Conservation (phyloP, 2,329 filamentous ascomycete genomes). For the Cercospora sesami region DNA sequence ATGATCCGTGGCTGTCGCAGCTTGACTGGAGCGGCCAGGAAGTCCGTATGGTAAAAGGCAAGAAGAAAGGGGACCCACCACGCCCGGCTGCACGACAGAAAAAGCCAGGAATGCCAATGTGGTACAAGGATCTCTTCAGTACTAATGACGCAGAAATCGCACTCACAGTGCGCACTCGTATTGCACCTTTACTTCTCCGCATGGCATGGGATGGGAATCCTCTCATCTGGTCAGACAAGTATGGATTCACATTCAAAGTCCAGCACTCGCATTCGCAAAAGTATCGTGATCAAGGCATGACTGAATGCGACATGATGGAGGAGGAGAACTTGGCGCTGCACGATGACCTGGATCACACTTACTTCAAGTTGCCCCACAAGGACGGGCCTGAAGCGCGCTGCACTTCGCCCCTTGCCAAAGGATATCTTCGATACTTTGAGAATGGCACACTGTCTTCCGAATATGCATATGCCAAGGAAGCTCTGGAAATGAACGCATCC, state of each 20-base stretch:
- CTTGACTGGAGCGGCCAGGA: conserved; percentile 95
- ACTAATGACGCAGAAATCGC: conserved; percentile 68
- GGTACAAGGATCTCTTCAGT: conserved; percentile 89
- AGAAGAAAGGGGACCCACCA: conserved; percentile 79
- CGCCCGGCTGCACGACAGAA: conserved; percentile 81
- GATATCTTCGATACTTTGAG: conserved; percentile 88
- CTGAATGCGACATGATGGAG: conserved; percentile 72
- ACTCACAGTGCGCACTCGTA: conserved; percentile 80
- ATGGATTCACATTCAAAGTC: conserved; percentile 91
- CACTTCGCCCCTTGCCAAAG: conserved; percentile 83
- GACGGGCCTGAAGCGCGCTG: conserved; percentile 86
- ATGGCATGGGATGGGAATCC: conserved; percentile 88
- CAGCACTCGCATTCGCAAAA: conserved; percentile 60
- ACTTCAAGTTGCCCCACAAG: conserved; percentile 95
- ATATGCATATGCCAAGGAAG: conserved; percentile 87
- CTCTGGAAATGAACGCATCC: conserved; percentile 95
- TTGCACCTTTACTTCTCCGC: conserved; percentile 80
- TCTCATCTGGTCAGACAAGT: conserved; percentile 86
- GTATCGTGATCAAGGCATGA: conserved; percentile 71
- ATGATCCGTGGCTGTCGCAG: conserved; percentile 88
- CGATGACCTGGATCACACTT: conserved; percentile 65
- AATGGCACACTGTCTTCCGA: conserved; percentile 83
- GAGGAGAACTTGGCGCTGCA: conserved; percentile 67
- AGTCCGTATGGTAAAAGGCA: conserved; percentile 85
- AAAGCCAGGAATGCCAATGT: conserved; percentile 88